Evolutionary conservation across 2,329 filamentous ascomycete species (phyloP).

Genomic region (Mycogone perniciosa): DNA sequence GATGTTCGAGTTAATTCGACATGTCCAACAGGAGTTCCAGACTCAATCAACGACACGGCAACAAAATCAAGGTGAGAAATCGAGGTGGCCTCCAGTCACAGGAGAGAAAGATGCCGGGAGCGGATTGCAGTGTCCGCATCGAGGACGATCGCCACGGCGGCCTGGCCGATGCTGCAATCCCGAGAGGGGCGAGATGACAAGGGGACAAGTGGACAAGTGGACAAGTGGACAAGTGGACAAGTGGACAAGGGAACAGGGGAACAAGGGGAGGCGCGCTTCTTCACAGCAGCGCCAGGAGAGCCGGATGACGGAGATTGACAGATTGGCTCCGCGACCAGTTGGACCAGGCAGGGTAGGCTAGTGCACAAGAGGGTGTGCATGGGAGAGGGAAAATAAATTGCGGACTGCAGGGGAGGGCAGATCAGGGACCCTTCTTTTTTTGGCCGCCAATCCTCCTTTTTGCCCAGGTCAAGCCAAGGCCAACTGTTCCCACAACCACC

Average conservation of each 20-base stretch:
- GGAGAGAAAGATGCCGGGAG: slow-evolving; percentile 5
- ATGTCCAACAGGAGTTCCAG: slow-evolving; percentile 11
- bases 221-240: not conserved
- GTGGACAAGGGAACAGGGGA: not conserved
- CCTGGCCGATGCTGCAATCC: slow-evolving; percentile 6
- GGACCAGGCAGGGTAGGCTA: slow-evolving; percentile 3
- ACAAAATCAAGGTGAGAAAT: too few species aligned
- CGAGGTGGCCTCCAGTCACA: too few species aligned
- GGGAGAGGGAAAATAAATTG: not conserved
- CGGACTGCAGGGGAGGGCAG: not conserved
- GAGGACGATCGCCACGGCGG: slow-evolving; percentile 11
- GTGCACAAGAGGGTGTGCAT: slow-evolving; percentile 5
- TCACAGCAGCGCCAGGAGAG: slow-evolving; percentile 9
- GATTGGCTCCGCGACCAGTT: slow-evolving; percentile 8
- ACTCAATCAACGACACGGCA: not conserved
- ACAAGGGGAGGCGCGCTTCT: slow-evolving; percentile 1
- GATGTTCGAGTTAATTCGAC: slow-evolving; percentile 18
- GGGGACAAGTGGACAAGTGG: not conserved
- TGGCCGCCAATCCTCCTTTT: not conserved
- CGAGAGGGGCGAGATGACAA: slow-evolving; percentile 1
- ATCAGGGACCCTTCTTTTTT: not conserved
- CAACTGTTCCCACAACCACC: too few species aligned
- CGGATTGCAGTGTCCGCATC: slow-evolving; percentile 10
- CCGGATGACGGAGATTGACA: slow-evolving; percentile 12
- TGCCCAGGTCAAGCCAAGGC: too few species aligned